Base-by-base conservation (phyloP, 2,329 filamentous ascomycete species). In the Ophiostoma novo-ulmi region DNA sequence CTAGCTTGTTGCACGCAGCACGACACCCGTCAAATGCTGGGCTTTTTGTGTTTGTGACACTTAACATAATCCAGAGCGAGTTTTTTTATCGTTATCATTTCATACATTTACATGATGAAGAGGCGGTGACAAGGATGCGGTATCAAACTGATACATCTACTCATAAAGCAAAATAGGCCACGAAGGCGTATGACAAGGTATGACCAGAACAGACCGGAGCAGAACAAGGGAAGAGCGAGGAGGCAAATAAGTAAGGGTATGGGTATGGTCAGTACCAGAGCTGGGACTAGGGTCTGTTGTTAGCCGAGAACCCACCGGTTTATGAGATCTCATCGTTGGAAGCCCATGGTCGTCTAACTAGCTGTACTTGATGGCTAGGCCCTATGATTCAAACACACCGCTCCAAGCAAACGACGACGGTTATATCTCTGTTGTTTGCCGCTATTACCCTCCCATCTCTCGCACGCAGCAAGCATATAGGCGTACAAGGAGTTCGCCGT, bases 1-100 rank as follows among this genome's bases (percentile, higher is more conserved):
- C 22, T 26, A 11, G 52, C n/a, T 11, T 31, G 70, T 67, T 71
- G 38, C 52, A 69, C 68, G 52, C 68, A 64, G 70, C 70, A 71
- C 70, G 26, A 66, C 63, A 67, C 63, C 70, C 70, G 70, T 71
- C 70, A 71, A 63, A 38, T 71, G 63, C 67, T 31, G 63, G 48
- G 6, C 55, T 65, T 5, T 35, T 48, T 44, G 38, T 64, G 39
- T n/a, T 41, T 39, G 65, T 70, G 5, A n/a, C 39, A 68, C 66
- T 26, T 3, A 31, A 20, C 35, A 68, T 4, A 38, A 35, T 41
- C 2, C 64, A 61, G n/a, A 36, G 35, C 35, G 26, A 31, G 26
- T n/a, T 31, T 36, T 10, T n/a, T 6, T 36, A 36, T 20, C 61
- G 2, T 48, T 17, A 48, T 17, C 61, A 17, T 58, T 17, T 13